These are phyloP conservation scores for Geotrichum siamense DNA, from an alignment of 1,139 yeast genomes.

Conservation along the genomic window DNA sequence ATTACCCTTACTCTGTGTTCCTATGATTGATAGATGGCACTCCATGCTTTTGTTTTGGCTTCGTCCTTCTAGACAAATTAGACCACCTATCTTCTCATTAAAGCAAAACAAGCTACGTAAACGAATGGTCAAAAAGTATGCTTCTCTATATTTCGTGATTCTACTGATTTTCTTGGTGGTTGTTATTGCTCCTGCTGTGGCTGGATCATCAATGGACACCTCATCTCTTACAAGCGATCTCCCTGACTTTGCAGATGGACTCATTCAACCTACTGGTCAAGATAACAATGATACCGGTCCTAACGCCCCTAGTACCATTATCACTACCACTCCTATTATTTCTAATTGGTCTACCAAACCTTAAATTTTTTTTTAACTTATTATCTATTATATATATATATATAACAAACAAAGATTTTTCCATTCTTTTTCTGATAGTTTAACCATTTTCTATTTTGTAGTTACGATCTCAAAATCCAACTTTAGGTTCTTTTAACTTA, in stretches of 20 bases:
- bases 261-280: constrained; percentile 83
- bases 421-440: too few relatives aligned
- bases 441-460: too few relatives aligned
- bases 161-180: constrained; percentile 64
- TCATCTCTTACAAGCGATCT: constrained; percentile 22
- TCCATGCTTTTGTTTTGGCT: constrained; percentile 98
- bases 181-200: constrained; percentile 87
- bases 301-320: constrained; percentile 28
- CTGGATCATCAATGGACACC: constrained; percentile 30
- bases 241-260: constrained; percentile 53
- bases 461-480: too few relatives aligned
- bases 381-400: too few relatives aligned
- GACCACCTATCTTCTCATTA: constrained; percentile 97
- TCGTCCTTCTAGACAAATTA: constrained; percentile 93
- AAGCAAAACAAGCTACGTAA: constrained; percentile 96
- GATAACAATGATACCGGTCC: constrained; percentile 68
- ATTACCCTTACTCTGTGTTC: constrained; percentile 78
- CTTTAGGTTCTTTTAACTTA: too few relatives aligned
- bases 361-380: too few relatives aligned
- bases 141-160: constrained; percentile 68
- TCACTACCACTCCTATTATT: constrained; percentile 30
- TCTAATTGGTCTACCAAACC: constrained; percentile 27
- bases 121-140: constrained; percentile 97
- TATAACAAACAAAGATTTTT: too few relatives aligned
- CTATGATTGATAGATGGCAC: constrained; percentile 95